A percentile compares a stretch with the other conserved stretches of the same genome.
Evolutionary conservation across 345 rosid genomes (phyloP).

Genomic region (Hypericum androsaemum): DNA sequence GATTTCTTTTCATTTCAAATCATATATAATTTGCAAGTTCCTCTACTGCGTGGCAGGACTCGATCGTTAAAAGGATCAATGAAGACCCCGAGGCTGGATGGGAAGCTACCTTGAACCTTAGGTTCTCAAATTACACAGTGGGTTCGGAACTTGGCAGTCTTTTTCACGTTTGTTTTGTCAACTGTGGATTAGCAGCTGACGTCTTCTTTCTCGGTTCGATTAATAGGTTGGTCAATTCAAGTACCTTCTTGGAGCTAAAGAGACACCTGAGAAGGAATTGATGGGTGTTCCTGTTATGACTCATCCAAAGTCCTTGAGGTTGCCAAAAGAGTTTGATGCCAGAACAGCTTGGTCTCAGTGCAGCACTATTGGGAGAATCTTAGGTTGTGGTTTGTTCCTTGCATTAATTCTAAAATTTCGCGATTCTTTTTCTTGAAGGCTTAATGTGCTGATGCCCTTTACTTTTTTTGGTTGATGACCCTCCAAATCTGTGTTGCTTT

Average conservation of each 20-base stretch:
- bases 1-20: no score
- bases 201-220: conserved; percentile 10
- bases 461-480: conserved; percentile 22
- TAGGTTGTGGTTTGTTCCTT: conserved; percentile 34
- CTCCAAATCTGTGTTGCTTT: no score
- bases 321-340: conserved; percentile 74
- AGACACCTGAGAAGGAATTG: conserved; percentile 44
- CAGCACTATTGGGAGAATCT: conserved; percentile 63
- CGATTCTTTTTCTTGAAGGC: not conserved
- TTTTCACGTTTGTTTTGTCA: not conserved
- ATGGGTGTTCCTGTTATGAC: conserved; percentile 49
- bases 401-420: not conserved
- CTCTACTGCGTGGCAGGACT: conserved; percentile 35
- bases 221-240: conserved; percentile 74
- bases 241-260: conserved; percentile 72
- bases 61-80: conserved; percentile 60
- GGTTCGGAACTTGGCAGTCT: conserved; percentile 19
- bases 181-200: not conserved
- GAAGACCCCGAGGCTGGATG: conserved; percentile 75
- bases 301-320: conserved; percentile 52
- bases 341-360: conserved; percentile 84
- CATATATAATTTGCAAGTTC: conserved; percentile 4
- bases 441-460: conserved; percentile 23
- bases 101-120: conserved; percentile 68
- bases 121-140: conserved; percentile 64